Percentiles rank a stretch among this genome's conserved stretches.
Conservation (phyloP, 371 early-diverging fungal species). For the Mucor saturninus region DNA sequence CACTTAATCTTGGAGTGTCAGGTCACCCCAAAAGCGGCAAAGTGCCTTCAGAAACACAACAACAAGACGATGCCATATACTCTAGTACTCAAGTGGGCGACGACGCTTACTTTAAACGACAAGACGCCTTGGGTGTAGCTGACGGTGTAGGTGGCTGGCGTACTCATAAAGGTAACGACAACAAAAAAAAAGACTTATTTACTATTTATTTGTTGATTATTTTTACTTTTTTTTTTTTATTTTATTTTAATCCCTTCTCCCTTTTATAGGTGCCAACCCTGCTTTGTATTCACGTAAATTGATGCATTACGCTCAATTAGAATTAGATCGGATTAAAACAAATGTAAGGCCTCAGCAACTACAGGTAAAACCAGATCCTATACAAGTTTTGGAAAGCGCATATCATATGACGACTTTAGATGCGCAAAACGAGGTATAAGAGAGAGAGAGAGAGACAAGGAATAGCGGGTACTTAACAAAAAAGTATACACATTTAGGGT, state of each 20-base stretch:
- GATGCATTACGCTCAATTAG: conserved; percentile 86
- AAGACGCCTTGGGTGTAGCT: conserved; percentile 82
- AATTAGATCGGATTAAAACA: conserved; percentile 66
- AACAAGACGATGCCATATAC: conserved; percentile 67
- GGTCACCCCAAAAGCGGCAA: conserved; percentile 77
- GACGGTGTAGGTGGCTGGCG: conserved; percentile 90
- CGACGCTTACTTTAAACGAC: conserved; percentile 79
- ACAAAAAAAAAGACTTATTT: no score
- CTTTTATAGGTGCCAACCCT: conserved; percentile 74
- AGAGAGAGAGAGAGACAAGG: neutral
- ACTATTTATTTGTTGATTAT: neutral
- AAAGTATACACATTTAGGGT: conserved; percentile 39
- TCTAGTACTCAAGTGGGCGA: conserved; percentile 83
- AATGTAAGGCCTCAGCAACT: conserved; percentile 35
- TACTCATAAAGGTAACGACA: conserved; percentile 40
- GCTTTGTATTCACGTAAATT: conserved; percentile 86
- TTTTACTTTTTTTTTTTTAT: neutral
- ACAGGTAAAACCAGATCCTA: conserved; percentile 51
- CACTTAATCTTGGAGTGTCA: conserved; percentile 73
- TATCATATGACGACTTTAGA: conserved; percentile 71
- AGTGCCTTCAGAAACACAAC: conserved; percentile 37
- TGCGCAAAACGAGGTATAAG: conserved; percentile 63
- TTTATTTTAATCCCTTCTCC: neutral
- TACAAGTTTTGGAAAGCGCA: conserved; percentile 71
- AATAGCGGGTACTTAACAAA: neutral